Evolutionary conservation across 345 rosid genomes (phyloP), one percentile per base, ranked within the genome.

Genomic region (rapeseed (Brassica napus)): DNA sequence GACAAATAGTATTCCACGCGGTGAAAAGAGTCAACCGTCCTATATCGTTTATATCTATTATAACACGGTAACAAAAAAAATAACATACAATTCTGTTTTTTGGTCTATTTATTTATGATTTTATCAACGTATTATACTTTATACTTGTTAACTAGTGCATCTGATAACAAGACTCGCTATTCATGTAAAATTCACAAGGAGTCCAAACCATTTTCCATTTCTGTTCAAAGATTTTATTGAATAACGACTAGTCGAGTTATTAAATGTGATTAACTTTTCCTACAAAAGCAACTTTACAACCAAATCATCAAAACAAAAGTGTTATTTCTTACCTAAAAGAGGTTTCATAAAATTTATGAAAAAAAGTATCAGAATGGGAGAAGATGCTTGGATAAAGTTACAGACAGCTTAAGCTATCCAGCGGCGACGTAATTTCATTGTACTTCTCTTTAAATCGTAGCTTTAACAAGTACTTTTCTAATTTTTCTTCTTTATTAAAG

Each of bases 341-440:
- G 8, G 68, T 58, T 47, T 31, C 24, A 14, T 61, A 11, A 24
- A 60, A 68, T 16, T 42, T 44, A 11, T 35, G 26, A 5, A 2
- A 39, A 37, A 67, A 37, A 67, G 3, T 6, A 39, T 67, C 34
- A 21, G 16, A 69, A 60, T 8, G 6, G 14, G 18, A 28, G 32
- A 77, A 71, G 71, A 71, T 63, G 76, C 71, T 70, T 47, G 3
- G 30, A 12, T 70, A 70, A 77, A 77, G 71, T 69, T 69, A 15
- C 64, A 47, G 31, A 70, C 70, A 71, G 57, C 32, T 47, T 21
- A 62, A 5, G 24, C 18, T 44, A 76, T 59, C 24, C 28, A 57
- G 74, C 16, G 60, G 66, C 74, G 61, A 67, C 44, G 30, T 64
- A 44, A 74, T 16, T 67, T 60, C 74, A 60, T 16, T 69, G 68